Conservation (phyloP, 805 yeast species). For the Sporopachydermia quercuum region DNA sequence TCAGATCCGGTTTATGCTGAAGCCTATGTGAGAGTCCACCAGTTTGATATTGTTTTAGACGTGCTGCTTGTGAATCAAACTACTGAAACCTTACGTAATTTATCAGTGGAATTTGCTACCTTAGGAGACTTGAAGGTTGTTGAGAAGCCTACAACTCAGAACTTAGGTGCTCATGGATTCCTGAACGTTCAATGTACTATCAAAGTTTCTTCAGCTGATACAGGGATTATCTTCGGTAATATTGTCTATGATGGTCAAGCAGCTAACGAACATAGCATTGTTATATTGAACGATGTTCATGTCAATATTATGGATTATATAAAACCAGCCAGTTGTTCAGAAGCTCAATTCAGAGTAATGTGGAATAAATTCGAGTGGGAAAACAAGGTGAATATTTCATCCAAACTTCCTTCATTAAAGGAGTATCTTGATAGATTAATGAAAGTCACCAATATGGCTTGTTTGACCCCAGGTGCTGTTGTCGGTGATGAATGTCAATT, state of each 20-base stretch:
- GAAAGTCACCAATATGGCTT: constrained; percentile 82
- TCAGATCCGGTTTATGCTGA: constrained; percentile 97
- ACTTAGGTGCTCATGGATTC: constrained; percentile 96
- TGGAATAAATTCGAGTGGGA: constrained; percentile 99
- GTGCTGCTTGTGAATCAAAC: constrained; percentile 93
- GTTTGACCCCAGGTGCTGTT: constrained; percentile 86
- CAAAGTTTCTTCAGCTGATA: constrained; percentile 92
- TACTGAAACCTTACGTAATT: constrained; percentile 69
- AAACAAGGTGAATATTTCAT: constrained; percentile 75
- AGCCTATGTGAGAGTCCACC: constrained; percentile 91
- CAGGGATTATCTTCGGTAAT: constrained; percentile 96
- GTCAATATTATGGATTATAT: constrained; percentile 96
- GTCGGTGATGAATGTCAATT: constrained; percentile 76
- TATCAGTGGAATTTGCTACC: constrained; percentile 90
- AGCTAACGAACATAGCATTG: constrained; percentile 78
- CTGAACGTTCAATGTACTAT: constrained; percentile 77
- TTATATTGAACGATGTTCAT: constrained; percentile 85
- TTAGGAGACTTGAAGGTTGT: constrained; percentile 91
- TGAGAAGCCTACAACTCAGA: constrained; percentile 78
- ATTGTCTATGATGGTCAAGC: constrained; percentile 93
- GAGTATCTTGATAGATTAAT: constrained; percentile 65
- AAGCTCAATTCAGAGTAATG: constrained; percentile 85
- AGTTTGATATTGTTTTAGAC: constrained; percentile 89
- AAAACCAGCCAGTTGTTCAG: constrained; percentile 85
- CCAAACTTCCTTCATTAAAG: constrained; percentile 49